phyloP scores from a whole-genome alignment of 768 basidiomycete genomes.

The Pulveroboletus sp. region DNA sequence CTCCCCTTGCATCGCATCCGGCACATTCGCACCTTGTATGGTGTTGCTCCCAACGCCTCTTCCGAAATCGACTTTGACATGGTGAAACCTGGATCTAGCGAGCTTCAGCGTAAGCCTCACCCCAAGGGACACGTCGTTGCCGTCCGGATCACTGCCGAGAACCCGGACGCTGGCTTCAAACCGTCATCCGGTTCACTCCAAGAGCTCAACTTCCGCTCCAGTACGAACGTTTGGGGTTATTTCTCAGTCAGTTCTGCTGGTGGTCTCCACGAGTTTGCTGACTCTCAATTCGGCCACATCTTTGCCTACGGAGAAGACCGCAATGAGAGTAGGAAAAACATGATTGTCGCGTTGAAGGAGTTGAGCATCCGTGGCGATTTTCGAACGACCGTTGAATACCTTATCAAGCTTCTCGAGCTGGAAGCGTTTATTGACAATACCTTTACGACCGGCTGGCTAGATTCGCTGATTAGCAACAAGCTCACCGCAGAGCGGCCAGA shows the following conservation, averaged over 20 bases:
- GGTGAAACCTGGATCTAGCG: conserved; percentile 80
- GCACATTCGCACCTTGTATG: conserved; percentile 94
- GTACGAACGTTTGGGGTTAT: conserved; percentile 99
- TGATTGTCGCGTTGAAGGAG: conserved; percentile 99
- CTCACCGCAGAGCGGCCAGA: conserved; percentile 98
- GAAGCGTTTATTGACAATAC: conserved; percentile 97
- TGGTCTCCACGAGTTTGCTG: conserved; percentile 97
- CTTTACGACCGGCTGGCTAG: conserved; percentile 98
- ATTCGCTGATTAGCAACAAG: conserved; percentile 94
- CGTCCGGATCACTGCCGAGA: conserved; percentile 98
- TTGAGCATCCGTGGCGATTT: conserved; percentile 98
- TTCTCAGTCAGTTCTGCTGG: conserved; percentile 96
- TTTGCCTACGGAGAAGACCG: conserved; percentile 99
- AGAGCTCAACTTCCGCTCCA: conserved; percentile 99
- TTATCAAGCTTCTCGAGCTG: conserved; percentile 95
- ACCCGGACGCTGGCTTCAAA: conserved; percentile 99
- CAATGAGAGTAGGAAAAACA: conserved; percentile 93
- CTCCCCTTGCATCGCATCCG: conserved; percentile 93
- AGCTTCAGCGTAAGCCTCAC: conserved; percentile 89
- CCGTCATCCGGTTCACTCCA: conserved; percentile 96
- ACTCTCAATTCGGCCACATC: conserved; percentile 99
- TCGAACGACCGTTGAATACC: conserved; percentile 97
- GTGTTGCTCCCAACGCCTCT: conserved; percentile 83
- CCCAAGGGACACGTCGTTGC: conserved; percentile 99
- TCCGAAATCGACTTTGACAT: conserved; percentile 98